Evolutionary conservation across 495 filamentous ascomycete genomes (phyloP).

Genomic region (Aspergillus hancockii): DNA sequence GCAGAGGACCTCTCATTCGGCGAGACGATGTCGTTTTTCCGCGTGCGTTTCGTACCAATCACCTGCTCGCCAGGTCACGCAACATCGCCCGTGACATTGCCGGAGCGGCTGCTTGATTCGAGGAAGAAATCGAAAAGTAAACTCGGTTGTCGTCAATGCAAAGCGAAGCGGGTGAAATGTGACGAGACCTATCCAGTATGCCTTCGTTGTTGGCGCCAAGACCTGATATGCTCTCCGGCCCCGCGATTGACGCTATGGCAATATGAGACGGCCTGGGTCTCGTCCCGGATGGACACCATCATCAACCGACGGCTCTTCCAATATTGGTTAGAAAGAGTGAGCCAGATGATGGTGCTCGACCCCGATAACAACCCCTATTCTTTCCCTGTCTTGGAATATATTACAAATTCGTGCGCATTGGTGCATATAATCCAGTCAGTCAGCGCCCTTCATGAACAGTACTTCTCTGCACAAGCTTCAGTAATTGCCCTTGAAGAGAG

Average conservation of each 20-base stretch:
- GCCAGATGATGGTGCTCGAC: constrained; percentile 16
- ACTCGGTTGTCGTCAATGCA: too few relatives aligned
- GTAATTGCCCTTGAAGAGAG: constrained; percentile 18
- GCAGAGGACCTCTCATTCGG: too few relatives aligned
- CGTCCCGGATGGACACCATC: constrained; percentile 9
- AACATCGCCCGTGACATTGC: too few relatives aligned
- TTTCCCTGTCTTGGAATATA: constrained; percentile 13
- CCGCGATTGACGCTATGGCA: constrained; percentile 18
- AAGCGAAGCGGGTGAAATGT: too few relatives aligned
- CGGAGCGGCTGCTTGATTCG: too few relatives aligned
- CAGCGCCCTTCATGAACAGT: constrained; percentile 21
- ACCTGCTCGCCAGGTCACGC: too few relatives aligned
- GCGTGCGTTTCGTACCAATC: too few relatives aligned
- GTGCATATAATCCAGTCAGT: constrained; percentile 20
- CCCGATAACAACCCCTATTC: constrained; percentile 19
- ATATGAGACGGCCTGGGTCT: constrained; percentile 19
- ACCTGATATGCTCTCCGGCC: constrained; percentile 15
- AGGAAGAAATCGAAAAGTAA: too few relatives aligned
- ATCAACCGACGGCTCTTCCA: constrained; percentile 16
- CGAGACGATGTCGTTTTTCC: too few relatives aligned
- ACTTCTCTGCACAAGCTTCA: constrained; percentile 13
- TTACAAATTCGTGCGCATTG: constrained; percentile 17
- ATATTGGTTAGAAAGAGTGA: constrained; percentile 20
- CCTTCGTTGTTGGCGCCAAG: constrained; percentile 43
- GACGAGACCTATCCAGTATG: too few relatives aligned